A percentile compares a stretch with the other conserved stretches of the same genome.
phyloP scores from a whole-genome alignment of 306 rosid species.

The Coriaria nepalensis region DNA sequence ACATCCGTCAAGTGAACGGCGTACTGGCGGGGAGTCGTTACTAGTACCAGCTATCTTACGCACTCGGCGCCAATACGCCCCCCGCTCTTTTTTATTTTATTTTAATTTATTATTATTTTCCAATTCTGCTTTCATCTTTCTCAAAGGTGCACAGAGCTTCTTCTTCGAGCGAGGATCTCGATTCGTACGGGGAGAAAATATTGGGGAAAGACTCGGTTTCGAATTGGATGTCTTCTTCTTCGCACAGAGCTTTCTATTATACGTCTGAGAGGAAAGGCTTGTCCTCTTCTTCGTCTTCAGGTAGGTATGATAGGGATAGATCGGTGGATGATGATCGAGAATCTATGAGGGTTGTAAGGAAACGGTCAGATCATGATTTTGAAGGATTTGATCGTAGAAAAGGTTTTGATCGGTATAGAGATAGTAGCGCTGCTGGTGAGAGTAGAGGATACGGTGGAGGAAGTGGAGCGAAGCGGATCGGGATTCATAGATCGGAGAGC shows the following conservation, averaged over 20 bases:
- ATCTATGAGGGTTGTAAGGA: constrained; percentile 47
- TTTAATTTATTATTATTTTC: neutral
- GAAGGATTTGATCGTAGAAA: constrained; percentile 73
- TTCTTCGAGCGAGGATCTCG: constrained; percentile 86
- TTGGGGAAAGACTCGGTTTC: constrained; percentile 21
- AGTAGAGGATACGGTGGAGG: constrained; percentile 17
- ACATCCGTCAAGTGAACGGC: too few species aligned
- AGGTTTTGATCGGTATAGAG: constrained; percentile 65
- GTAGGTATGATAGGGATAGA: constrained; percentile 60
- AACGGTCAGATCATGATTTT: constrained; percentile 72
- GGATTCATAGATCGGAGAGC: constrained; percentile 83
- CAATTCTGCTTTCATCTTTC: neutral
- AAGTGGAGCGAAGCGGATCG: constrained; percentile 38
- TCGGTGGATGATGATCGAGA: constrained; percentile 69
- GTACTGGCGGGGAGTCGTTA: too few species aligned
- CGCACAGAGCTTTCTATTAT: constrained; percentile 53
- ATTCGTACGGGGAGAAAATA: constrained; percentile 46
- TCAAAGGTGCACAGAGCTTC: neutral
- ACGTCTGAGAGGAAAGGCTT: constrained; percentile 58
- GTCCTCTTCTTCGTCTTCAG: constrained; percentile 30
- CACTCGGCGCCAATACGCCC: too few species aligned
- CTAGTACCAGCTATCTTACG: too few species aligned
- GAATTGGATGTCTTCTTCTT: constrained; percentile 50
- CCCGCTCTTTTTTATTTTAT: too few species aligned
- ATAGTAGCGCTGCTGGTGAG: constrained; percentile 24